phyloP scores from a whole-genome alignment of 2,329 filamentous ascomycete species.

The Trichoderma gracile region DNA sequence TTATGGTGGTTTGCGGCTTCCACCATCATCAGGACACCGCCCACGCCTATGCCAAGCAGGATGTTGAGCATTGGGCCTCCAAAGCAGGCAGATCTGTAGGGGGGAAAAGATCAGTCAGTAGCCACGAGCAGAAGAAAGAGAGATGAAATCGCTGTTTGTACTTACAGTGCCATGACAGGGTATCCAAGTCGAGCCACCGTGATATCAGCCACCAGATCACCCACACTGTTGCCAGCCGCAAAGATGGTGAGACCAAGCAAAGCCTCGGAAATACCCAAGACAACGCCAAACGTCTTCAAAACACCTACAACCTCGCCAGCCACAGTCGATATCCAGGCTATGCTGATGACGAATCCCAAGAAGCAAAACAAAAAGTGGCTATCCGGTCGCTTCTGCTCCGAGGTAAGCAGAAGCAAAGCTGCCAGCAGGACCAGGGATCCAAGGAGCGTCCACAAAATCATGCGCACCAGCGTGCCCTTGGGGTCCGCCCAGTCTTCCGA shows the following conservation, averaged over 20 bases:
- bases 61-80: constrained; percentile 99
- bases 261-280: constrained; percentile 90
- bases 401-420: constrained; percentile 68
- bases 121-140: not conserved
- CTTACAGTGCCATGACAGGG: constrained; percentile 86
- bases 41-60: constrained; percentile 87
- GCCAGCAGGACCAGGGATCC: constrained; percentile 67
- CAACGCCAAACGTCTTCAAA: constrained; percentile 88
- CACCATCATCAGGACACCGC: constrained; percentile 84
- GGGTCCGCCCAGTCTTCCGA: constrained; percentile 58
- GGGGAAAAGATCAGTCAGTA: not conserved
- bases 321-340: constrained; percentile 95
- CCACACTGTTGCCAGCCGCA: constrained; percentile 91
- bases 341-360: constrained; percentile 84
- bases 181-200: constrained; percentile 92
- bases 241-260: constrained; percentile 94
- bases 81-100: constrained; percentile 83
- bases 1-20: constrained; percentile 66
- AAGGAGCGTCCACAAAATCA: constrained; percentile 66
- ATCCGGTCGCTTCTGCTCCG: constrained; percentile 64
- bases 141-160: constrained; percentile 33
- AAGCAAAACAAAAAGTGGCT: constrained; percentile 82
- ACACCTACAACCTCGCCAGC: constrained; percentile 94
- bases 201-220: constrained; percentile 91
- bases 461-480: constrained; percentile 52